phyloP scores from a whole-genome alignment of 1,139 yeast genomes.

The Yamadazyma spencermartinsiae region DNA sequence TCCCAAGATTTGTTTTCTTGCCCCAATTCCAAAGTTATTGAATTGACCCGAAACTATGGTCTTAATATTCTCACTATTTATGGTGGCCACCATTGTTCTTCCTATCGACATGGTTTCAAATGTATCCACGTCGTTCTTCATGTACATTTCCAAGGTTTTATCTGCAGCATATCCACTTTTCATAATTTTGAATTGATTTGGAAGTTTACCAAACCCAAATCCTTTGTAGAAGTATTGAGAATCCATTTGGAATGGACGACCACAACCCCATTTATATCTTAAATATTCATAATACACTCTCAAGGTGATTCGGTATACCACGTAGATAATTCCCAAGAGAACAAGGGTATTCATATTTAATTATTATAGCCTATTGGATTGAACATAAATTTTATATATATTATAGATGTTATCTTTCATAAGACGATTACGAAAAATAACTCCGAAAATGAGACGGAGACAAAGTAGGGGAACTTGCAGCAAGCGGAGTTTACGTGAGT shows the following conservation, averaged over 20 bases:
- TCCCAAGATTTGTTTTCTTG: conserved; percentile 37
- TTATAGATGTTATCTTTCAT: too few relatives aligned
- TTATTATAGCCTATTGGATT: too few relatives aligned
- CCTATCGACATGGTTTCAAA: conserved; percentile 22
- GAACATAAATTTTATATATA: too few relatives aligned
- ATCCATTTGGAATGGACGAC: conserved; percentile 1
- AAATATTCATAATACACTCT: conserved; percentile 1
- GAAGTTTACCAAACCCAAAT: conserved; percentile 5
- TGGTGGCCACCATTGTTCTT: conserved; percentile 20
- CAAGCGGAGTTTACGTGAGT: too few relatives aligned
- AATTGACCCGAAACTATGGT: conserved; percentile 43
- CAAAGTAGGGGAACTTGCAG: too few relatives aligned
- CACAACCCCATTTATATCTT: conserved; percentile 1
- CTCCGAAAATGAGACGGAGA: too few relatives aligned
- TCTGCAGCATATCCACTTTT: conserved; percentile 2
- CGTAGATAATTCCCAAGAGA: background rate
- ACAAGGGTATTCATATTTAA: background rate
- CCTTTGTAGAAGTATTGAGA: conserved; percentile 2
- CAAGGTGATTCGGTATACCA: background rate
- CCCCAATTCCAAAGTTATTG: conserved; percentile 50
- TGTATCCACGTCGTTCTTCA: conserved; percentile 16
- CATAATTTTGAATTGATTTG: background rate
- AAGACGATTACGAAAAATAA: too few relatives aligned
- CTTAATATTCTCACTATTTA: conserved; percentile 38
- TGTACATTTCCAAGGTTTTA: background rate